Evolutionary conservation across 768 basidiomycete species (phyloP).

Genomic region (Leucocoprinus leucothites): DNA sequence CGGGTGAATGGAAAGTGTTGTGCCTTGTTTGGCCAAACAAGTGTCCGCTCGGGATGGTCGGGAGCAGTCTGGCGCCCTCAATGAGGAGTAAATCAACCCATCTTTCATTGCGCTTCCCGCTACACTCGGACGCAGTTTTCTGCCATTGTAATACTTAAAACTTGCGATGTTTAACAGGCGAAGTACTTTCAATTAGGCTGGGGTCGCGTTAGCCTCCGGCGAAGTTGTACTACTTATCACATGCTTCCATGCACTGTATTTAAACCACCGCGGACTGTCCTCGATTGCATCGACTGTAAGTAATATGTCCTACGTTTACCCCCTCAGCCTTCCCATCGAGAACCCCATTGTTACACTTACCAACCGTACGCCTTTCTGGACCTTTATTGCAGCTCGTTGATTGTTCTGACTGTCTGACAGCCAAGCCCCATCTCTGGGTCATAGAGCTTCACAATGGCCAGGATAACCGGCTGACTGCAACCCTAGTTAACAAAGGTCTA

Average conservation of each 20-base stretch:
- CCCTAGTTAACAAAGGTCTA: constrained; percentile 55
- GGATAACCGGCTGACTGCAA: constrained; percentile 66
- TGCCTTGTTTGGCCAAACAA: constrained; percentile 21
- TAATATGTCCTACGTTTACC: constrained; percentile 1
- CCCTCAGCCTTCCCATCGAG: constrained; percentile 1
- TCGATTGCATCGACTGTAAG: background rate
- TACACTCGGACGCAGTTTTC: too few relatives aligned
- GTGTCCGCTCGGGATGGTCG: constrained; percentile 9
- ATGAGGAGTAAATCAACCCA: background rate
- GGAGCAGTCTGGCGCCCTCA: constrained; percentile 2
- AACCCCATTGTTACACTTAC: constrained; percentile 63
- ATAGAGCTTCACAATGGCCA: constrained; percentile 78
- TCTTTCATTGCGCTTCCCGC: background rate
- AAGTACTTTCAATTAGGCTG: background rate
- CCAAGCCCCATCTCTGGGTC: constrained; percentile 63
- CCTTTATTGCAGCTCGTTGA: background rate
- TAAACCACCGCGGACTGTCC: background rate
- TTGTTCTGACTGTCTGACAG: constrained; percentile 29
- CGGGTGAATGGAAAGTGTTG: constrained; percentile 19
- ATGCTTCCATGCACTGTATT: background rate
- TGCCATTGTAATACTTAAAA: too few relatives aligned
- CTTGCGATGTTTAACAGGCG: background rate
- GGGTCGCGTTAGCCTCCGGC: background rate
- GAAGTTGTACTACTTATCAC: background rate
- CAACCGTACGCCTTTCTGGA: constrained; percentile 43